phyloP scores from a whole-genome alignment of 2,329 filamentous ascomycete genomes.

The Leptosphaerulina australis region DNA sequence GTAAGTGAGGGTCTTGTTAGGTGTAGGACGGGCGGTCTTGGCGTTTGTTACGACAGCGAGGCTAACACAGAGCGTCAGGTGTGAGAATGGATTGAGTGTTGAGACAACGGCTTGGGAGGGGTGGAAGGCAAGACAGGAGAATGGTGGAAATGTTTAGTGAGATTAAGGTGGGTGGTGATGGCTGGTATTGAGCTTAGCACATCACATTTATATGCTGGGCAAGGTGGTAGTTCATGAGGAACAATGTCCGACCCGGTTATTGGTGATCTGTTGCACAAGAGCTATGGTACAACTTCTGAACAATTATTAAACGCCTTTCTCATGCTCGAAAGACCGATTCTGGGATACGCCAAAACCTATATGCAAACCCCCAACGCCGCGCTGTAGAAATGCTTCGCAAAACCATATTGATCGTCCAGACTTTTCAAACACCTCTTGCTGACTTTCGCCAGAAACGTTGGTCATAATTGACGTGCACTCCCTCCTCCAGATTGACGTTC shows the following conservation, averaged over 20 bases:
- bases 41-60: slow-evolving; percentile 13
- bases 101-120: slow-evolving; percentile 68
- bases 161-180: neutral
- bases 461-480: slow-evolving; percentile 64
- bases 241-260: slow-evolving; percentile 1
- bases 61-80: slow-evolving; percentile 42
- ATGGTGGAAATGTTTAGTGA: slow-evolving; percentile 12
- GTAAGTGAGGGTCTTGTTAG: slow-evolving; percentile 51
- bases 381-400: slow-evolving; percentile 44
- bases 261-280: slow-evolving; percentile 6
- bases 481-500: slow-evolving; percentile 42
- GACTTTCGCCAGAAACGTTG: slow-evolving; percentile 62
- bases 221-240: neutral
- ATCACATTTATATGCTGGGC: neutral
- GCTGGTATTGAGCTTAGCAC: neutral
- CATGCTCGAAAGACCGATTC: slow-evolving; percentile 28
- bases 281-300: slow-evolving; percentile 29
- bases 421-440: slow-evolving; percentile 35
- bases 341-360: slow-evolving; percentile 20
- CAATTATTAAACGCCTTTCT: slow-evolving; percentile 25
- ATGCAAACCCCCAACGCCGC: slow-evolving; percentile 49
- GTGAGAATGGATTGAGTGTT: slow-evolving; percentile 62
- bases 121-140: slow-evolving; percentile 44
- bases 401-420: slow-evolving; percentile 1
- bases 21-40: slow-evolving; percentile 19